Percentiles rank a stretch among this genome's conserved stretches.
Conservation (phyloP, 2,329 filamentous ascomycete genomes). For the Thermothelomyces thermophilus region DNA sequence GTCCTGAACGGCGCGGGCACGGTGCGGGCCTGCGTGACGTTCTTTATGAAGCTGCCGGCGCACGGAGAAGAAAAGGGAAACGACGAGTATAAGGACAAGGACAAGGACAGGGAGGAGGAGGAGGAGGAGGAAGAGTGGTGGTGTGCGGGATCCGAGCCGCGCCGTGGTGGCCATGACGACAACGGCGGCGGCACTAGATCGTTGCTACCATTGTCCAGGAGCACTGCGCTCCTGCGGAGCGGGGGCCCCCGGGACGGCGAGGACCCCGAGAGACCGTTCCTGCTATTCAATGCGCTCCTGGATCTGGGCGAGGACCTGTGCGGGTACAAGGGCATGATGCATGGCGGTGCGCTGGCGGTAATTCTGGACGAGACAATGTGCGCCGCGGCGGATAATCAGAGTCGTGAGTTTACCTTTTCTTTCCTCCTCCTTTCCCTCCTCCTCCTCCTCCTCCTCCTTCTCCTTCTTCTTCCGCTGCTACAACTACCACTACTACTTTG, state of each 20-base stretch:
- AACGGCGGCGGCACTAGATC: neutral
- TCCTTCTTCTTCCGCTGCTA: too few relatives aligned
- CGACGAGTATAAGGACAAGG: too few relatives aligned
- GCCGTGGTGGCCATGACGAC: neutral
- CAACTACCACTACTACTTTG: too few relatives aligned
- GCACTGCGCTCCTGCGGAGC: constrained; percentile 7
- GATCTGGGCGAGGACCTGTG: constrained; percentile 21
- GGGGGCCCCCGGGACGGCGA: constrained; percentile 13
- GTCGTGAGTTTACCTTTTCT: constrained; percentile 7
- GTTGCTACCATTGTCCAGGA: constrained; percentile 4
- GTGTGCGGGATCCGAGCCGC: neutral
- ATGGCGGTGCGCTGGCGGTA: constrained; percentile 16
- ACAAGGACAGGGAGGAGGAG: neutral
- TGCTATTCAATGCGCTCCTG: constrained; percentile 19
- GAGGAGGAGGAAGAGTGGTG: neutral
- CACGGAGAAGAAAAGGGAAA: too few relatives aligned
- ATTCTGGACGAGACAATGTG: constrained; percentile 22
- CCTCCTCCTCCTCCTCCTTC: too few relatives aligned
- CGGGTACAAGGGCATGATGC: constrained; percentile 13
- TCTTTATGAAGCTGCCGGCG: constrained; percentile 8
- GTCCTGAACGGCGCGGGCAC: constrained; percentile 13
- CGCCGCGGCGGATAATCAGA: constrained; percentile 15
- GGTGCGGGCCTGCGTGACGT: constrained; percentile 19
- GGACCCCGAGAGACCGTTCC: constrained; percentile 15
- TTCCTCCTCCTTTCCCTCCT: neutral